Base-by-base conservation (phyloP, 2,329 filamentous ascomycete species). In the Nothomitra cinnamomea region DNA sequence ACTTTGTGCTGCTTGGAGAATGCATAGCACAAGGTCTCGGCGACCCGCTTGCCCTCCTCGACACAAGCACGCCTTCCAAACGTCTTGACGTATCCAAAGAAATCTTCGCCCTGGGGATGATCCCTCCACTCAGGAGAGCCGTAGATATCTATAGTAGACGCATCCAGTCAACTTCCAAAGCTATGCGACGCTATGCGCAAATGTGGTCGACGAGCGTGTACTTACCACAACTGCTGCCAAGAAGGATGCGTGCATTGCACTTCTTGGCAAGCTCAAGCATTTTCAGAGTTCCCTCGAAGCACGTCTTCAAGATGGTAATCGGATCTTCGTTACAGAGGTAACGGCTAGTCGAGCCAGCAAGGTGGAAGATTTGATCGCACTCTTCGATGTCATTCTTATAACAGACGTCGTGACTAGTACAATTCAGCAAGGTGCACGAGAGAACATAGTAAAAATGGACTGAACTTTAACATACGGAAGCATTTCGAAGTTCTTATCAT, bases 331-430 rank as follows among this genome's bases (percentile, higher is more conserved):
- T 62, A 56, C 64, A 65, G 51, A 65, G 61, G 2, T 60, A 57
- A 1, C 63, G 63, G 51, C 63, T 64, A 13, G 63, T 63, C 5
- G 64, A 63, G 53, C 64, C 65, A 8, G 63, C 64, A 21, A 66
- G 57, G 51, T 66, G 62, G 56, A 64, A 66, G 53, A 66, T 63
- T 52, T 62, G 61, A 56, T 64, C 58, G 40, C 65, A 58, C 43
- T 61, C 58, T 53, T 62, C 59, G 53, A 62, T 59, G 10, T 48
- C 28, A 1, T 22, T 12, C 5, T 22, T 13, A 2, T 8, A 8
- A 32, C 45, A 22, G 50, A 62, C 59, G 55, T 62, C 61, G 53
- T 61, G 60, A 42, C 60, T 61, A 49, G 48, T 12, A 7, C 7
- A 17, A 40, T 53, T 43, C 53, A 53, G 35, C 40, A 53, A 28